phyloP scores from a whole-genome alignment of 257 asterid genomes.

The Solanum tacnaense region DNA sequence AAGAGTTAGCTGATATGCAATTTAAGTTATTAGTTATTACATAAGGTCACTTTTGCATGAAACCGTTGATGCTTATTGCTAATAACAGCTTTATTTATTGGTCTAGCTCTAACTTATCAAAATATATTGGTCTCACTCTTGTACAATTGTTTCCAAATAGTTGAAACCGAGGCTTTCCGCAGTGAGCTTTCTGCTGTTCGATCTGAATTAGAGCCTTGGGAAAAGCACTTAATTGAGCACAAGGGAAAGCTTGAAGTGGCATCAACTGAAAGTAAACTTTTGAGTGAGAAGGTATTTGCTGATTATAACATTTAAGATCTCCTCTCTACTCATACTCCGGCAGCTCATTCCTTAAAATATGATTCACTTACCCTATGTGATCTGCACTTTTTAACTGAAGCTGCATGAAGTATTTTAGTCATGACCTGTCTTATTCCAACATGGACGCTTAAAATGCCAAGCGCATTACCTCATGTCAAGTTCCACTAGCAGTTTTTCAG shows the following conservation, averaged over 20 bases:
- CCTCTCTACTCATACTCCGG: neutral
- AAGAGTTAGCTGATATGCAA: neutral
- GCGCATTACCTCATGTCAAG: neutral
- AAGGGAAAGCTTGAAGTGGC: constrained; percentile 88
- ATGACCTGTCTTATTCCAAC: neutral
- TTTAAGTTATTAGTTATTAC: neutral
- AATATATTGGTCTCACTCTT: neutral
- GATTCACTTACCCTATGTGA: neutral
- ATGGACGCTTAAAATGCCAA: neutral
- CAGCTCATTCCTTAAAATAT: neutral
- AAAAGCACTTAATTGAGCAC: constrained; percentile 74
- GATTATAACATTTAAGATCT: neutral
- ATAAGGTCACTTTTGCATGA: neutral
- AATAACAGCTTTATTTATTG: neutral
- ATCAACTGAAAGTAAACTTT: constrained; percentile 62
- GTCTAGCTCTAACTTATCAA: neutral
- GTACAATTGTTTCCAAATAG: constrained; percentile 29
- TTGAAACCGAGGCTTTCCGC: constrained; percentile 72
- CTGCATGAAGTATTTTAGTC: neutral
- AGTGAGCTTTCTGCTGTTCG: constrained; percentile 80
- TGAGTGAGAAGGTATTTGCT: constrained; percentile 54
- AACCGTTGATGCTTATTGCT: neutral
- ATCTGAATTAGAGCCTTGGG: constrained; percentile 91
- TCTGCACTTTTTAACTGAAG: neutral
- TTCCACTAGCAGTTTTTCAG: neutral